These are phyloP conservation scores for Xylaria acuta DNA, from an alignment of 495 filamentous ascomycete genomes.

Conservation along the genomic window DNA sequence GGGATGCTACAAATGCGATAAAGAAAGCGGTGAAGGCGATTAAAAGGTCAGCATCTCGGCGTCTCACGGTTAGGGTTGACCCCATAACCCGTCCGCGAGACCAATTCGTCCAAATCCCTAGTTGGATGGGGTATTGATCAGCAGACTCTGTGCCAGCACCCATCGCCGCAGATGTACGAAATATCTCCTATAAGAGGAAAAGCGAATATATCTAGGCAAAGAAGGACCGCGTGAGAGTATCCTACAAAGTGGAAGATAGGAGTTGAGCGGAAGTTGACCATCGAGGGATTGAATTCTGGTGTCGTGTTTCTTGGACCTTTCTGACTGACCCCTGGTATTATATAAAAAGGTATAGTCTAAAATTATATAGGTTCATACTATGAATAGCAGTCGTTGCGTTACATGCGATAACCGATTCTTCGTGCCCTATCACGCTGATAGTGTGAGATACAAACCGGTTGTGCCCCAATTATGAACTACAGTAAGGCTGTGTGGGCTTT, in stretches of 20 bases:
- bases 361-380: neutral
- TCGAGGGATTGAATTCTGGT: neutral
- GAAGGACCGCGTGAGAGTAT: neutral
- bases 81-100: neutral
- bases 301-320: neutral
- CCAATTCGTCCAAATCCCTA: neutral
- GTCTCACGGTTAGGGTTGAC: neutral
- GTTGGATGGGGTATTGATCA: neutral
- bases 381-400: neutral
- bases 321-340: neutral
- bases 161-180: neutral
- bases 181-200: neutral
- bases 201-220: neutral
- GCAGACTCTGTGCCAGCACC: neutral
- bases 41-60: neutral
- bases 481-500: too few relatives aligned
- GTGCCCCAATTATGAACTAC: too few relatives aligned
- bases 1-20: neutral
- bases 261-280: neutral
- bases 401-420: neutral
- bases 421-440: too few relatives aligned
- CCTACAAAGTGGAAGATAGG: neutral
- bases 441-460: too few relatives aligned
- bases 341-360: neutral
- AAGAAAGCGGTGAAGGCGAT: neutral